Percentiles rank a stretch among this genome's conserved stretches.
These are phyloP conservation scores for Xylaria venustula DNA, from an alignment of 495 filamentous ascomycete species.

Conservation along the genomic window DNA sequence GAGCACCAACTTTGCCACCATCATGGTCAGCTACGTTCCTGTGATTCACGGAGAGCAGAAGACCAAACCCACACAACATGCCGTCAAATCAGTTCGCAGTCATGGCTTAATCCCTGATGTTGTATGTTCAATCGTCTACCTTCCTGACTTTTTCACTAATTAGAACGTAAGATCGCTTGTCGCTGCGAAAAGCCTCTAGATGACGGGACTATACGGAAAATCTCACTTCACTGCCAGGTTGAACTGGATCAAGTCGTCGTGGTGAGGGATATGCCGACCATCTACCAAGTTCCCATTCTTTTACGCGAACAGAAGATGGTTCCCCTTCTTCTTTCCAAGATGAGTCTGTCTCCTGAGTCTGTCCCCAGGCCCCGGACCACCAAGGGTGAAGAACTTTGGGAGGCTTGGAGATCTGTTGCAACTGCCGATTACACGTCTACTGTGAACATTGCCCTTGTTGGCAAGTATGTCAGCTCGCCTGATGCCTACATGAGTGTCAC, in stretches of 20 bases:
- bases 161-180: slow-evolving; percentile 69
- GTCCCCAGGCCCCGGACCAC: slow-evolving; percentile 47
- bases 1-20: slow-evolving; percentile 82
- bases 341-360: slow-evolving; percentile 42
- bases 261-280: slow-evolving; percentile 81
- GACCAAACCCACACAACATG: slow-evolving; percentile 93
- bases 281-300: slow-evolving; percentile 89
- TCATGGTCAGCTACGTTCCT: slow-evolving; percentile 80
- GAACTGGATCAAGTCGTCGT: slow-evolving; percentile 76
- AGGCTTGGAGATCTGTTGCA: slow-evolving; percentile 67
- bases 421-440: slow-evolving; percentile 49
- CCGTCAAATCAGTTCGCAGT: slow-evolving; percentile 76
- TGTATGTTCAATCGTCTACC: slow-evolving; percentile 37
- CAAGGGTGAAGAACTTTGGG: slow-evolving; percentile 65
- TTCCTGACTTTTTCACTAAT: neutral
- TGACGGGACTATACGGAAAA: slow-evolving; percentile 75
- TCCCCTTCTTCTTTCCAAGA: slow-evolving; percentile 29
- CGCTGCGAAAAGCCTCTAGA: slow-evolving; percentile 76
- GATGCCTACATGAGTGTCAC: slow-evolving; percentile 77
- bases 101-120: slow-evolving; percentile 85
- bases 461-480: slow-evolving; percentile 81
- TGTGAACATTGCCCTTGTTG: slow-evolving; percentile 82
- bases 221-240: slow-evolving; percentile 83
- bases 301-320: slow-evolving; percentile 78
- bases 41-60: slow-evolving; percentile 81